A percentile compares a stretch with the other conserved stretches of the same genome.
Conservation (phyloP, 768 basidiomycete genomes). For the Pholiota conissans region DNA sequence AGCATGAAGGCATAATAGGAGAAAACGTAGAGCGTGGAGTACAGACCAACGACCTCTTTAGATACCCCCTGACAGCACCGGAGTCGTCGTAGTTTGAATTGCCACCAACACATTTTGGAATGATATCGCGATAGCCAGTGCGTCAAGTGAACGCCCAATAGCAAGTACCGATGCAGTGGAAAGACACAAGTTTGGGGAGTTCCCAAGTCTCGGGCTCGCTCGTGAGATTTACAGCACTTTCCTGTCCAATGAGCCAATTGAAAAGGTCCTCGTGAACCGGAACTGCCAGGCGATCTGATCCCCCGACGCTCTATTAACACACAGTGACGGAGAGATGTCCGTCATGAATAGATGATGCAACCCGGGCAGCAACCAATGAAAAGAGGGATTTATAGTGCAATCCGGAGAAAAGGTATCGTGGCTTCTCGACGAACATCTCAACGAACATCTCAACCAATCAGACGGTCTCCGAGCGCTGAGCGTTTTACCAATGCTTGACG, state of each 20-base stretch:
- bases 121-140: neutral
- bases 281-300: neutral
- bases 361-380: neutral
- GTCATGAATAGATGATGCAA: neutral
- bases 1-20: constrained; percentile 14
- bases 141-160: neutral
- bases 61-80: neutral
- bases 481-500: no score
- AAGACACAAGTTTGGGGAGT: neutral
- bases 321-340: neutral
- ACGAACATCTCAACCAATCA: no score
- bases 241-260: neutral
- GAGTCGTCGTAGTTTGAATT: no score
- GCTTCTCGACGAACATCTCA: no score
- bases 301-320: neutral
- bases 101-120: neutral
- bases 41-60: neutral
- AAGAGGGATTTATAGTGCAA: no score
- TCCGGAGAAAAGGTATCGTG: no score
- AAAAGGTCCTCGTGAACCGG: neutral
- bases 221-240: constrained; percentile 1
- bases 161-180: neutral
- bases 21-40: constrained; percentile 6
- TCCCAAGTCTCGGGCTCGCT: constrained; percentile 5
- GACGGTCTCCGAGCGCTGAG: no score